These are phyloP conservation scores for Echeveria elegans DNA, from an alignment of 164 flowering plant species.

Conservation along the genomic window DNA sequence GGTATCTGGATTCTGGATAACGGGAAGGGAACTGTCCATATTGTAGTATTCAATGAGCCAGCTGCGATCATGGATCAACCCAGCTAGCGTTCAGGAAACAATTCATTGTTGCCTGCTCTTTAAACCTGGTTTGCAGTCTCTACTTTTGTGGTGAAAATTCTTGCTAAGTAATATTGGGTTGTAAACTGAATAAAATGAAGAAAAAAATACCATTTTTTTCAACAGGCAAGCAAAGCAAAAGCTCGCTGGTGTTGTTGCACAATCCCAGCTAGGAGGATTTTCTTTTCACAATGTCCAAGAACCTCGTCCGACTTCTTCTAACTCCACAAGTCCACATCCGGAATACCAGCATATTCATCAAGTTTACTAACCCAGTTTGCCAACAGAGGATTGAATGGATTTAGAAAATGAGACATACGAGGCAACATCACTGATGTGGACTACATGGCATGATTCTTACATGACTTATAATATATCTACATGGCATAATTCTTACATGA, in stretches of 20 bases:
- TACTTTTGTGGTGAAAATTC: neutral
- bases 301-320: slow-evolving; percentile 59
- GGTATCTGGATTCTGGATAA: neutral
- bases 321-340: slow-evolving; percentile 43
- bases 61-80: neutral
- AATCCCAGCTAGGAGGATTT: slow-evolving; percentile 18
- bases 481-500: too few relatives aligned
- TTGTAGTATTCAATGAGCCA: neutral
- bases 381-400: slow-evolving; percentile 55
- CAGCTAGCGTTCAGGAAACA: neutral
- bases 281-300: slow-evolving; percentile 69
- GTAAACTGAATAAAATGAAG: neutral
- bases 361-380: too few relatives aligned
- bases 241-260: neutral
- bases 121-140: neutral
- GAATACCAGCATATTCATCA: slow-evolving; percentile 59
- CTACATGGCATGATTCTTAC: too few relatives aligned
- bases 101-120: neutral
- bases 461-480: too few relatives aligned
- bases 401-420: slow-evolving; percentile 53
- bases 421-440: slow-evolving; percentile 54
- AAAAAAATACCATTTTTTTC: neutral
- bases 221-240: neutral
- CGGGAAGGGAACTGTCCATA: neutral
- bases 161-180: neutral